Base-by-base conservation (phyloP, 495 filamentous ascomycete genomes). In the Neohortaea acidophila region DNA sequence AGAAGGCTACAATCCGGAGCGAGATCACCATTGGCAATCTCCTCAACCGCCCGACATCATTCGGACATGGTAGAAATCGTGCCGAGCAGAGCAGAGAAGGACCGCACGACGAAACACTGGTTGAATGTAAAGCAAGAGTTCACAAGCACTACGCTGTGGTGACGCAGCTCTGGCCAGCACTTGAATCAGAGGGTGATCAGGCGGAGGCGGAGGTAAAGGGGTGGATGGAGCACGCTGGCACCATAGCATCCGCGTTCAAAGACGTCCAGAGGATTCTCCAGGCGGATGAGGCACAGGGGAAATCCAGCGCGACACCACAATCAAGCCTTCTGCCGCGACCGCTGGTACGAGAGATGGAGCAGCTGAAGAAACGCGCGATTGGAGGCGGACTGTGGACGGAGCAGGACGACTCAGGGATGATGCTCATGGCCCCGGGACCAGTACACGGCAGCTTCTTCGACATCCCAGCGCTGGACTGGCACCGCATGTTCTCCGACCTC, bases 401-500 rank as follows among this genome's bases (percentile, higher is more conserved):
- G n/a, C n/a, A n/a, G n/a, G n/a, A n/a, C n/a, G n/a, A n/a, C n/a
- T n/a, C n/a, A n/a, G n/a, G n/a, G n/a, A n/a, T n/a, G n/a, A n/a
- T n/a, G n/a, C n/a, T n/a, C n/a, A n/a, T n/a, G n/a, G n/a, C n/a
- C n/a, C n/a, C n/a, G n/a, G n/a, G n/a, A n/a, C n/a, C n/a, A n/a
- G n/a, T n/a, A 32, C 79, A 72, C 23, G 63, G 63, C 29, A 68
- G 73, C 11, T 92, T 89, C 54, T 73, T 81, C 40, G 81, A 77
- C 4, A 81, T 96, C 29, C 50, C 70, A 0, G 92, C 94, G 49
- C 64, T 73, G 33, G 64, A 71, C 20, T 97, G 89, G 89, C 69
- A 93, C 3, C 79, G 91, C 39, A 69, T 92, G n/a, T 91, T 96
- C 53, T 69, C 85, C 30, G 73, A 85, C 49, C 91, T 89, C 53